Percentiles rank a stretch among this genome's conserved stretches.
These are phyloP conservation scores for Tulasnella sp. DNA, from an alignment of 768 basidiomycete species.

Conservation along the genomic window DNA sequence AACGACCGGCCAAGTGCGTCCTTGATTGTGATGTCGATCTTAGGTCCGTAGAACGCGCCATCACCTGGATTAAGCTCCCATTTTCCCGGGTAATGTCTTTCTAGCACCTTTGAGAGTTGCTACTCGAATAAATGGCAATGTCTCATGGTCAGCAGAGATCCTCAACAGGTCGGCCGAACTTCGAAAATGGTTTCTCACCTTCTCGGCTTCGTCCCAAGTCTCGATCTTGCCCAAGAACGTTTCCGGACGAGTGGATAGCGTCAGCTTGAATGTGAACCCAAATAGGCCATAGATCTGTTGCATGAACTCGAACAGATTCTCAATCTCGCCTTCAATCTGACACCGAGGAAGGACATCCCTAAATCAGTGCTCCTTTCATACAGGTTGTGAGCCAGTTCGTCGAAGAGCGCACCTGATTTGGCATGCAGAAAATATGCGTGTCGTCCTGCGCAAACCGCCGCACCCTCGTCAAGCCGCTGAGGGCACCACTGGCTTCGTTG, in stretches of 20 bases:
- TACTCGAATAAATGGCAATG: conserved; percentile 30
- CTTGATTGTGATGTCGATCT: conserved; percentile 93
- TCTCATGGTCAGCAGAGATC: conserved; percentile 11
- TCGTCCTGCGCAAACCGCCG: conserved; percentile 96
- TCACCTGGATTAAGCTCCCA: conserved; percentile 95
- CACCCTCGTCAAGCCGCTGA: conserved; percentile 88
- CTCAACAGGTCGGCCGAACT: background rate
- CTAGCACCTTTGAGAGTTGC: conserved; percentile 78
- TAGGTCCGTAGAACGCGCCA: conserved; percentile 98
- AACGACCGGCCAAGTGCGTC: conserved; percentile 88
- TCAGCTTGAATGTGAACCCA: conserved; percentile 88
- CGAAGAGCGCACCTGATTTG: conserved; percentile 51
- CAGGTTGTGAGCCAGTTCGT: background rate
- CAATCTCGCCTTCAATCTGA: conserved; percentile 81
- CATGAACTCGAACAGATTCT: conserved; percentile 87
- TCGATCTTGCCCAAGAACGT: conserved; percentile 83
- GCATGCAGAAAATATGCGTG: conserved; percentile 97
- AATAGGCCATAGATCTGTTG: conserved; percentile 87
- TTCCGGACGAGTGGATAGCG: conserved; percentile 91
- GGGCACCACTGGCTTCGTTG: conserved; percentile 90
- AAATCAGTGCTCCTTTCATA: background rate
- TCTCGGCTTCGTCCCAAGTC: conserved; percentile 85
- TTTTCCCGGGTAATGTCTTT: conserved; percentile 73
- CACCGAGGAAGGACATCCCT: background rate
- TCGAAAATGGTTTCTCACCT: conserved; percentile 34